Evolutionary conservation across 2,329 filamentous ascomycete genomes (phyloP).

Genomic region (Neonectria ditissima): DNA sequence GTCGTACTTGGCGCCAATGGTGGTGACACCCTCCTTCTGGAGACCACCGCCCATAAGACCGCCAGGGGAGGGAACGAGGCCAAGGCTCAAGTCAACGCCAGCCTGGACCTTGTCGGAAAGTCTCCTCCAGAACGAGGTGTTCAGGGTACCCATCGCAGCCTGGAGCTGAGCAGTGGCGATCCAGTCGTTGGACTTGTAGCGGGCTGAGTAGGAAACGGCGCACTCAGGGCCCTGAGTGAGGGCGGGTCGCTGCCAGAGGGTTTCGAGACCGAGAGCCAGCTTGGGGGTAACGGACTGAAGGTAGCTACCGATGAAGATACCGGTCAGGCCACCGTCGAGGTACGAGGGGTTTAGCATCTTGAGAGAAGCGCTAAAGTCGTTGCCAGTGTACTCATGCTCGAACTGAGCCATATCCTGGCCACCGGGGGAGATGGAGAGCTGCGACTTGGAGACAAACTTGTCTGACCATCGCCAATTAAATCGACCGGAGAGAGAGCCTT

Average conservation of each 20-base stretch:
- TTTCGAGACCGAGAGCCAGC: conserved; percentile 89
- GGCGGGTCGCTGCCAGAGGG: conserved; percentile 90
- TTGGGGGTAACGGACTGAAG: conserved; percentile 91
- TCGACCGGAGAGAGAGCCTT: conserved; percentile 85
- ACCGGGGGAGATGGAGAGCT: conserved; percentile 84
- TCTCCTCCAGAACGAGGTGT: conserved; percentile 92
- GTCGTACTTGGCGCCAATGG: conserved; percentile 96
- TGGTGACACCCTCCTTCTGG: conserved; percentile 89
- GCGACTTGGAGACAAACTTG: conserved; percentile 85
- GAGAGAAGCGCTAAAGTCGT: conserved; percentile 91
- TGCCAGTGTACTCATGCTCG: conserved; percentile 94
- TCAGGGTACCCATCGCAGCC: conserved; percentile 83
- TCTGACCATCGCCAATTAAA: conserved; percentile 93
- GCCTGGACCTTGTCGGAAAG: conserved; percentile 96
- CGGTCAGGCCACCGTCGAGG: conserved; percentile 91
- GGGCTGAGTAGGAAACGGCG: conserved; percentile 87
- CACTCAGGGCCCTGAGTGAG: conserved; percentile 91
- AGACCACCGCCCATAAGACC: conserved; percentile 80
- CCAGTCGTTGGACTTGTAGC: conserved; percentile 94
- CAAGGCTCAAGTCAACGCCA: conserved; percentile 92
- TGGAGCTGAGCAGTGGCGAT: conserved; percentile 91
- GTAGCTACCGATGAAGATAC: conserved; percentile 96
- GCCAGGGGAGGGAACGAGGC: conserved; percentile 75
- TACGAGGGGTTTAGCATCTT: conserved; percentile 97
- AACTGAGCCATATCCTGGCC: conserved; percentile 90